Evolutionary conservation across 345 rosid species (phyloP).

Genomic region (Populus tremula): DNA sequence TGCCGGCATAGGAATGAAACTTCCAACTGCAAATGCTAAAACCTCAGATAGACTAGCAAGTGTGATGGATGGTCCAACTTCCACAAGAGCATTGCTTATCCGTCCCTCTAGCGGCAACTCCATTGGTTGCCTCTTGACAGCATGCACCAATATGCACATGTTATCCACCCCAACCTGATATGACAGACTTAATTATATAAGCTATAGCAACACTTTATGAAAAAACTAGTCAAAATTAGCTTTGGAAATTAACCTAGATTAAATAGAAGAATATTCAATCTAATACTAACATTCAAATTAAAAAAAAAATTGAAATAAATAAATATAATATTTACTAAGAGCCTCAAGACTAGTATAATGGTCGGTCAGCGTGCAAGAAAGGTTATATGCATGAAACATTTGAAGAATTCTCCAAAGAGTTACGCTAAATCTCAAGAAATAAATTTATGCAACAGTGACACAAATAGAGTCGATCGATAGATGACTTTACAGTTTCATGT

Average conservation of each 20-base stretch:
- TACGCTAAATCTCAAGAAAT: background rate
- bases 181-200: slow-evolving; percentile 4
- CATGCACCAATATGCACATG: slow-evolving; percentile 94
- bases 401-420: background rate
- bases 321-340: background rate
- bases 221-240: background rate
- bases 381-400: background rate
- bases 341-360: background rate
- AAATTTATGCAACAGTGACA: background rate
- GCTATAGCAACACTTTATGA: slow-evolving; percentile 6
- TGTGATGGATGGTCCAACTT: slow-evolving; percentile 97
- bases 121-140: slow-evolving; percentile 86
- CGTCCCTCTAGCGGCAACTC: slow-evolving; percentile 76
- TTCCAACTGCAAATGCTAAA: slow-evolving; percentile 94
- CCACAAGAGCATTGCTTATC: slow-evolving; percentile 92
- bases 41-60: slow-evolving; percentile 95
- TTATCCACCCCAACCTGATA: slow-evolving; percentile 95
- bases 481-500: background rate
- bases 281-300: background rate
- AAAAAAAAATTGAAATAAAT: background rate
- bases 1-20: slow-evolving; percentile 95
- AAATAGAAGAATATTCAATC: background rate
- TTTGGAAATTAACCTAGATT: background rate
- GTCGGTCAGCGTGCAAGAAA: background rate
- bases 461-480: background rate